A percentile compares a stretch with the other conserved stretches of the same genome.
Conservation (phyloP, 495 filamentous ascomycete genomes). For the Penicillium samsonianum region DNA sequence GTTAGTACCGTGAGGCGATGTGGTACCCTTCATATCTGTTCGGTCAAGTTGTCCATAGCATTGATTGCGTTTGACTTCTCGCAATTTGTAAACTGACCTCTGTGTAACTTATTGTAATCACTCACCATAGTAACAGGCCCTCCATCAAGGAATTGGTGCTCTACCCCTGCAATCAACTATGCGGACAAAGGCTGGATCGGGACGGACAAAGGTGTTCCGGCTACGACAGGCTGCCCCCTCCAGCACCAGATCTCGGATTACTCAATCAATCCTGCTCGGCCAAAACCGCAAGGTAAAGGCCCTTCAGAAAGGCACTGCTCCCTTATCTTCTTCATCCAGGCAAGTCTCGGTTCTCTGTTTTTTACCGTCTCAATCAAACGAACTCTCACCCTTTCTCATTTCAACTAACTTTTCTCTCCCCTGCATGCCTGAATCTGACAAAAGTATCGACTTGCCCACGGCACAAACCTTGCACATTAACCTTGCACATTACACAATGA, state of each 20-base stretch:
- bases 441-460: neutral
- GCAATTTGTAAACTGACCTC: neutral
- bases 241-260: slow-evolving; percentile 3
- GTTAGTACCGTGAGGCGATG: neutral
- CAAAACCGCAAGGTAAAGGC: neutral
- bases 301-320: neutral
- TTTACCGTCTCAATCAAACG: neutral
- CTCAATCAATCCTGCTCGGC: neutral
- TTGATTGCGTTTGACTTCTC: slow-evolving; percentile 3
- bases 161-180: too few relatives aligned
- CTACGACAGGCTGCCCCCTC: slow-evolving; percentile 6
- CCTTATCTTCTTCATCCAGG: slow-evolving; percentile 7
- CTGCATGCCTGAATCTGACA: neutral
- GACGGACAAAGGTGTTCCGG: slow-evolving; percentile 11
- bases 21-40: slow-evolving; percentile 3
- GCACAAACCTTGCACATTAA: too few relatives aligned
- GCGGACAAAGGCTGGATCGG: neutral
- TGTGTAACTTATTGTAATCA: neutral
- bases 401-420: neutral
- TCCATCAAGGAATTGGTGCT: neutral
- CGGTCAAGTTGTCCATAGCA: slow-evolving; percentile 2
- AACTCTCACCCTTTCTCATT: slow-evolving; percentile 2
- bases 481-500: neutral
- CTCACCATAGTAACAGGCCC: neutral
- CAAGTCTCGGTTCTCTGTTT: slow-evolving; percentile 1